Conservation (phyloP, 371 early-diverging fungal genomes). For the Mucor saturninus region DNA sequence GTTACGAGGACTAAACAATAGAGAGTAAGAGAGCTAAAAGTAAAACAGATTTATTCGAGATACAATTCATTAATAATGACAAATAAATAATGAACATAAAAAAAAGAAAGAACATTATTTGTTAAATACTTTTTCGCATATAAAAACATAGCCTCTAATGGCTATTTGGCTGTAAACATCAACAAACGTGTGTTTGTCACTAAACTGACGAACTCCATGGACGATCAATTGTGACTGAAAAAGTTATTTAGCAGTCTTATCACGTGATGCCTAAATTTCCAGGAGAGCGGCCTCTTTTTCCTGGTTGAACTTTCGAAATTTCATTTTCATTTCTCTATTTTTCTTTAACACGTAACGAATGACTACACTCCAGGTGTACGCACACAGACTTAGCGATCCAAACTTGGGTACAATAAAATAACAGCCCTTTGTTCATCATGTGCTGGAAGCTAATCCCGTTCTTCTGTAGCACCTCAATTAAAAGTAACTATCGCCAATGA, state of each 20-base stretch:
- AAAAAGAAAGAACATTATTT: too few relatives aligned
- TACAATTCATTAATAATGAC: too few relatives aligned
- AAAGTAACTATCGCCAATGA: conserved; percentile 89
- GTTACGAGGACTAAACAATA: too few relatives aligned
- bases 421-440: background rate
- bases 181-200: too few relatives aligned
- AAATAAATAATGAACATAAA: too few relatives aligned
- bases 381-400: conserved; percentile 70
- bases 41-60: too few relatives aligned
- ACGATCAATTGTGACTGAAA: too few relatives aligned
- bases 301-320: conserved; percentile 7
- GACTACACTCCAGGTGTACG: conserved; percentile 71
- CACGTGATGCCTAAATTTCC: conserved; percentile 11
- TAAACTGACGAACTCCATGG: too few relatives aligned
- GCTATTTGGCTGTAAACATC: too few relatives aligned
- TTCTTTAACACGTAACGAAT: conserved; percentile 19
- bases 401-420: conserved; percentile 46
- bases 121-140: too few relatives aligned
- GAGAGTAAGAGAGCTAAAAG: too few relatives aligned
- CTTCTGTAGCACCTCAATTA: conserved; percentile 51
- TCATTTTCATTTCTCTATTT: conserved; percentile 3
- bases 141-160: too few relatives aligned
- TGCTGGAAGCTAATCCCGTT: background rate
- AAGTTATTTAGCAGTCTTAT: background rate
- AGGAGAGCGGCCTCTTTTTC: conserved; percentile 4